Base-by-base conservation (phyloP, 805 yeast species). In the Pichia sporocuriosa region DNA sequence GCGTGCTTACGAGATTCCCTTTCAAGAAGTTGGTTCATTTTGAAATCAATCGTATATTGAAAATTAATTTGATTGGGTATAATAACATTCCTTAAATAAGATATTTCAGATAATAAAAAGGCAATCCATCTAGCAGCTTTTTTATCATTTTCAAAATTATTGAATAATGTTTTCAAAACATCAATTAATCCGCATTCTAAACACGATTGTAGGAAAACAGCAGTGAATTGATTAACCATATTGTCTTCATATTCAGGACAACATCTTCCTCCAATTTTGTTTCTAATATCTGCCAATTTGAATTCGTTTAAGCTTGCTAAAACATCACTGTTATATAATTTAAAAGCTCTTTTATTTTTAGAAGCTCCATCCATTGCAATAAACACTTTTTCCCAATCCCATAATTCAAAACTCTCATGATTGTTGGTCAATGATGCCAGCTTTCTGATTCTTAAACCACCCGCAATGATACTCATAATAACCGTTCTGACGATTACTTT, bases 181-280 rank as follows among this genome's bases (percentile, higher is more conserved):
- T 70, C 71, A 1, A 75, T 61, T 0, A 89, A 61, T 3, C 73
- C 77, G 50, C 82, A 70, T 17, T 70, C 63, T 27, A 83, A 56
- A n/a, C 86, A 64, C 0, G 78, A 63, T 5, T 69, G 61, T 0
- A 82, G 58, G 3, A 88, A 45, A 3, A 84, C 56, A 0, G 95
- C 81, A 4, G 79, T 69, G 52, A 75, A 81, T 49, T 89, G 95
- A 31, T 77, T 77, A 1, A 74, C 52, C 23, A 76, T 56, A 20
- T 66, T 55, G 15, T 65, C 56, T 43, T 74, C 77, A 20, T 63
- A 63, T 24, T 69, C 70, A 3, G 66, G 64, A 8, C 44, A 32
- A 44, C 57, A 49, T 37, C 59, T 40, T 13, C 54, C 41, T 21
- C 42, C 32, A 24, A 42, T 19, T 28, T 32, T 42, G 27, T 35